phyloP scores from a whole-genome alignment of 108 stramenopile genomes.

The Chaetoceros tenuissimus region DNA sequence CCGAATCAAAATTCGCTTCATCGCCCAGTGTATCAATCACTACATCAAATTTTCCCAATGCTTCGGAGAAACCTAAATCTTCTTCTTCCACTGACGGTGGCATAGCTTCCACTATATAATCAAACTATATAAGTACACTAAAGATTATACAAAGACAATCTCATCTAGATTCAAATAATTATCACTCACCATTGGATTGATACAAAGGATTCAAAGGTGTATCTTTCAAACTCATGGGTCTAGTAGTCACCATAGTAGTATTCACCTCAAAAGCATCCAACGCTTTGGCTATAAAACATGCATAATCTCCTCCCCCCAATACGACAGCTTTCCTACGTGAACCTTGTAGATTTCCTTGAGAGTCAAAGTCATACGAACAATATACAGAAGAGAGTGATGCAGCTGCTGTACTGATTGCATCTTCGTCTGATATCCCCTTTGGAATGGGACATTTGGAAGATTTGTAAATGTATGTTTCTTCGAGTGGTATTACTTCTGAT shows the following conservation, averaged over 20 bases:
- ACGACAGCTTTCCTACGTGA: constrained; percentile 47
- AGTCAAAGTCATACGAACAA: constrained; percentile 53
- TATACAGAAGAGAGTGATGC: constrained; percentile 44
- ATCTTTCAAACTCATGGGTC: constrained; percentile 8
- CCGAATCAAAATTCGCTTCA: constrained; percentile 17
- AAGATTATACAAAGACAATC: neutral
- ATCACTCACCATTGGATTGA: constrained; percentile 2
- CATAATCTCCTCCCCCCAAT: constrained; percentile 65
- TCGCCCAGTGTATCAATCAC: constrained; percentile 67
- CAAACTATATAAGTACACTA: neutral
- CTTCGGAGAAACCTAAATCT: constrained; percentile 53
- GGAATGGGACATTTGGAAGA: constrained; percentile 54
- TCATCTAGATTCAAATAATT: neutral
- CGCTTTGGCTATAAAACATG: constrained; percentile 46
- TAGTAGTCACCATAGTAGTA: neutral
- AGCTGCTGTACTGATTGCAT: constrained; percentile 50
- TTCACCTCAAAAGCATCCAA: neutral
- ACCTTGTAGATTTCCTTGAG: constrained; percentile 5
- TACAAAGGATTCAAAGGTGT: constrained; percentile 6
- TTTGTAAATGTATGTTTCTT: constrained; percentile 21
- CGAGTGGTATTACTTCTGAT: neutral
- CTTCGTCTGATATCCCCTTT: constrained; percentile 27
- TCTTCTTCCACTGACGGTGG: constrained; percentile 39
- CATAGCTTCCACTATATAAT: constrained; percentile 33
- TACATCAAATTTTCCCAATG: constrained; percentile 62